phyloP scores from a whole-genome alignment of 2,329 filamentous ascomycete genomes.

The Samsoniella hepiali region DNA sequence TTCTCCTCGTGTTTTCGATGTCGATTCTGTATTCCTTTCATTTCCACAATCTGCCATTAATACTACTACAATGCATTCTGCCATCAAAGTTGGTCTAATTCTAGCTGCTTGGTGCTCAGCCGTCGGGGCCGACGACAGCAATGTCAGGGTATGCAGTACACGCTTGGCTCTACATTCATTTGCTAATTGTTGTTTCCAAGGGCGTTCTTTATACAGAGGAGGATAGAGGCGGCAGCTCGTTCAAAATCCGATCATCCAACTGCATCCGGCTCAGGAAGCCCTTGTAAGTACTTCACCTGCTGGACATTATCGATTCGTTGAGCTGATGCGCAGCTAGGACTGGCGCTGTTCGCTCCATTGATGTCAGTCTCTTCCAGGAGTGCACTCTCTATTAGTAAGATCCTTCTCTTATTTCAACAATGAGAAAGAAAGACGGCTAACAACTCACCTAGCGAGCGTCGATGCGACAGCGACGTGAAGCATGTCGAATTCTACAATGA shows the following conservation, averaged over 20 bases:
- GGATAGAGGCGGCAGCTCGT: background rate
- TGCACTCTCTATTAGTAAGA: slow-evolving; percentile 13
- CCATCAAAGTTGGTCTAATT: background rate
- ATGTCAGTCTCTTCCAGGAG: background rate
- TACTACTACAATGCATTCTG: background rate
- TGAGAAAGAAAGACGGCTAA: background rate
- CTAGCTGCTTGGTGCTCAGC: background rate
- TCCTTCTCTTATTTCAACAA: background rate
- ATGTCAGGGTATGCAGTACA: background rate
- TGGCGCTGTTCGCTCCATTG: background rate
- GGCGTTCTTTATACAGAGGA: background rate
- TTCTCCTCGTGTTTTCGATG: background rate
- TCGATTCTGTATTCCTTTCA: background rate
- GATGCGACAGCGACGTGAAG: slow-evolving; percentile 1
- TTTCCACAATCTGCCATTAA: too few species aligned
- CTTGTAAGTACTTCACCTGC: background rate
- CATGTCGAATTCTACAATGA: slow-evolving; percentile 1
- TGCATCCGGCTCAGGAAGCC: slow-evolving; percentile 1
- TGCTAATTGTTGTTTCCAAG: background rate
- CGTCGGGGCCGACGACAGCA: background rate
- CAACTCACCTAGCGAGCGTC: background rate
- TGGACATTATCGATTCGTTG: background rate
- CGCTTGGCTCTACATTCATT: too few species aligned
- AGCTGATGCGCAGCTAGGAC: background rate
- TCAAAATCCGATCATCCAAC: slow-evolving; percentile 9